Percentiles rank a stretch among this genome's conserved stretches.
phyloP scores from a whole-genome alignment of 2,329 filamentous ascomycete genomes.

The Rutstroemia sp. region DNA sequence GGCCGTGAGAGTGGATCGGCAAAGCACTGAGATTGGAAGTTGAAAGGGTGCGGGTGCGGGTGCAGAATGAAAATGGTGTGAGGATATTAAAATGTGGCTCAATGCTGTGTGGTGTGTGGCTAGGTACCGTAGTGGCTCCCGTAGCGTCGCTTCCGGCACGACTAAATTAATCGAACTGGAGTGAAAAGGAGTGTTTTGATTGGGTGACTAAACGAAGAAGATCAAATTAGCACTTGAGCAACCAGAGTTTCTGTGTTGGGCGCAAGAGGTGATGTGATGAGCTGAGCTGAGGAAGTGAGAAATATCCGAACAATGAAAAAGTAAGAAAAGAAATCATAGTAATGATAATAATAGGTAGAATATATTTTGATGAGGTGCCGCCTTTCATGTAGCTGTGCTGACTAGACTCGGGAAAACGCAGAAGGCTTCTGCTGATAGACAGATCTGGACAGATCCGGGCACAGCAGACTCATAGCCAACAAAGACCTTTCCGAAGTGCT shows the following conservation, averaged over 20 bases:
- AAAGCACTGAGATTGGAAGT: no score
- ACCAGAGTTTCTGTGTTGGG: not conserved
- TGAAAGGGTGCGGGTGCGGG: not conserved
- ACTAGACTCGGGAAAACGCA: not conserved
- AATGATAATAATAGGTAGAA: no score
- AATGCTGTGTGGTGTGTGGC: no score
- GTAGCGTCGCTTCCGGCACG: not conserved
- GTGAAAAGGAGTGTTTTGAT: not conserved
- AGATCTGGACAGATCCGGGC: no score
- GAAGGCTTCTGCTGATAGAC: no score
- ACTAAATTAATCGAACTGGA: not conserved
- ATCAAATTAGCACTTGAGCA: not conserved
- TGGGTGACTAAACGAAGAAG: constrained; percentile 5
- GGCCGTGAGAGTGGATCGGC: not conserved
- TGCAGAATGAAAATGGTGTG: not conserved
- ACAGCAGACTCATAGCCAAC: no score
- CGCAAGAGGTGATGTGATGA: not conserved
- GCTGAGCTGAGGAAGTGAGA: no score
- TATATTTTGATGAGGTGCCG: no score
- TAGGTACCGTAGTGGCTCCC: not conserved
- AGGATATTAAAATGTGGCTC: not conserved
- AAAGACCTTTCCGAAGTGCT: no score
- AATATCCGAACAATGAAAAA: no score
- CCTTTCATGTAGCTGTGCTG: not conserved
- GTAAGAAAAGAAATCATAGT: no score